These are phyloP conservation scores for Leishmania mexicana DNA, from an alignment of 208 protist species.

Conservation along the genomic window DNA sequence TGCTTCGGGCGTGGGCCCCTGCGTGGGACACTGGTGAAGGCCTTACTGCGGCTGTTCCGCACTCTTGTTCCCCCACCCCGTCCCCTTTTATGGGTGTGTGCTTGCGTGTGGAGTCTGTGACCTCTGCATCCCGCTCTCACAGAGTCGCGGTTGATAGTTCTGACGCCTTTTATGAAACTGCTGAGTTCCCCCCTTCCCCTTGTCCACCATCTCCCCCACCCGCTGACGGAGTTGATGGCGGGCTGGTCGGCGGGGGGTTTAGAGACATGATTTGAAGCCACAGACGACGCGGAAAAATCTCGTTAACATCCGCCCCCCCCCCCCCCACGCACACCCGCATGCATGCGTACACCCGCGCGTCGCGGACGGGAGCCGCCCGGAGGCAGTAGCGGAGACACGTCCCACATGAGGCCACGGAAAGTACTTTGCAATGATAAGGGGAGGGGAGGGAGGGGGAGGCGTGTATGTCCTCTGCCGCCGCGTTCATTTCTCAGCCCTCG, in stretches of 20 bases:
- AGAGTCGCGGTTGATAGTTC: neutral
- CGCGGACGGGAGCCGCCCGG: too few relatives aligned
- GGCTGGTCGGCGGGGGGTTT: too few relatives aligned
- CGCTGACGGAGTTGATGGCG: neutral
- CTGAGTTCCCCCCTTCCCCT: neutral
- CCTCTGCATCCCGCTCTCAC: neutral
- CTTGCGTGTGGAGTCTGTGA: neutral
- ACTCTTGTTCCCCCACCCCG: conserved; percentile 4
- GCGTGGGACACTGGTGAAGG: neutral
- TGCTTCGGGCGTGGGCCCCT: neutral
- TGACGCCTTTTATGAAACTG: neutral
- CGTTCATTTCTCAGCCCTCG: neutral
- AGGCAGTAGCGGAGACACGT: neutral
- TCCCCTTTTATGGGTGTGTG: neutral
- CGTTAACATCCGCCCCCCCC: too few relatives aligned
- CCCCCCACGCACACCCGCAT: too few relatives aligned
- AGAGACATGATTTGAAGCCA: too few relatives aligned
- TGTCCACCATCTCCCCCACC: neutral
- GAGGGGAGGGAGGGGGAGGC: neutral
- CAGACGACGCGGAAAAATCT: too few relatives aligned
- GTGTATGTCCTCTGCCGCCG: neutral
- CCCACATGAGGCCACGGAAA: too few relatives aligned
- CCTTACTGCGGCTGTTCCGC: neutral
- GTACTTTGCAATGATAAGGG: too few relatives aligned
- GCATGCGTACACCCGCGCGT: too few relatives aligned